Evolutionary conservation across 2,329 filamentous ascomycete genomes (phyloP).

Genomic region (Cordyceps farinosa): DNA sequence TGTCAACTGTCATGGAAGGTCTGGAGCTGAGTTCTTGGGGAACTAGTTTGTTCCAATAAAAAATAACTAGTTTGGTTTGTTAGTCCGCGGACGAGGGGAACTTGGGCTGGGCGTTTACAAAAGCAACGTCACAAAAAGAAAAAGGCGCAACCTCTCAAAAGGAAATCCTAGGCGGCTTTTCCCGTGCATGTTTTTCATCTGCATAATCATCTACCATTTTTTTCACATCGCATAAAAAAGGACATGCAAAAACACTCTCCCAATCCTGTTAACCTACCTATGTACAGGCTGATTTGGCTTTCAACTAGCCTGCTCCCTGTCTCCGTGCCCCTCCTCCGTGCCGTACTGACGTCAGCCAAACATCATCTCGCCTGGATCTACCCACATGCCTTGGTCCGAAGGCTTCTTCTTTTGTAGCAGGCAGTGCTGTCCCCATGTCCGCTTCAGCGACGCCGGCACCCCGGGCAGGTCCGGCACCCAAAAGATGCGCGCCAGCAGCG

Average conservation of each 20-base stretch:
- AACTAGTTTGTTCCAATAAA: background rate
- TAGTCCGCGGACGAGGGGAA: background rate
- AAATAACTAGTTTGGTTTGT: background rate
- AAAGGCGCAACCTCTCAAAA: background rate
- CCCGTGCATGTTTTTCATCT: no score
- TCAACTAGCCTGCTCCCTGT: background rate
- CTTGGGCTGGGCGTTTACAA: background rate
- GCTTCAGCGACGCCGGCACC: conserved; percentile 64
- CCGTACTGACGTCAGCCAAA: conserved; percentile 18
- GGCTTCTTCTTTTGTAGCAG: conserved; percentile 59
- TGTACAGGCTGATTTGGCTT: background rate
- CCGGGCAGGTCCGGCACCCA: conserved; percentile 74
- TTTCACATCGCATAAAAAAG: background rate
- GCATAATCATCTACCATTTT: background rate
- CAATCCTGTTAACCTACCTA: background rate
- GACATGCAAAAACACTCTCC: background rate
- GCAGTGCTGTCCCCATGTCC: conserved; percentile 88
- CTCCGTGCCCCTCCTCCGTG: background rate
- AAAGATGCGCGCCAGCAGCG: conserved; percentile 68
- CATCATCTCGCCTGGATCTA: conserved; percentile 20
- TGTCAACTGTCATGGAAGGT: background rate
- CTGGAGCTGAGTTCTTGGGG: background rate
- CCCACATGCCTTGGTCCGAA: conserved; percentile 18
- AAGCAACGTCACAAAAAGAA: conserved; percentile 6
- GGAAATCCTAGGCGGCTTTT: background rate